phyloP scores from a whole-genome alignment of 331 rosid genomes.

The Spiraea crenata region DNA sequence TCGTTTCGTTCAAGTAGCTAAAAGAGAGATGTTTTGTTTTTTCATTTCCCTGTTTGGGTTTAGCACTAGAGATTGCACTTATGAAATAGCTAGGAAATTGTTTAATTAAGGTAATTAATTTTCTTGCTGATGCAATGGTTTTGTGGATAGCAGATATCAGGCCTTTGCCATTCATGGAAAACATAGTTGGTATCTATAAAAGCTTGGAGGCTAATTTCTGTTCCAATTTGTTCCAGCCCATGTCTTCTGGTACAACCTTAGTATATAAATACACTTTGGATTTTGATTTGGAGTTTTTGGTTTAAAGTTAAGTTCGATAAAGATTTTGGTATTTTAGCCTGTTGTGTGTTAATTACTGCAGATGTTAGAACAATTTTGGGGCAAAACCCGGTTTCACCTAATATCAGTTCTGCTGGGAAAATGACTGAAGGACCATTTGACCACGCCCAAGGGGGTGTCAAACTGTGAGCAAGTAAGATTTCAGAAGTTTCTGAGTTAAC shows the following conservation, averaged over 20 bases:
- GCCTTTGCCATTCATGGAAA: constrained; percentile 62
- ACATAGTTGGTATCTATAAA: constrained; percentile 60
- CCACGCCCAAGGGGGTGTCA: constrained; percentile 19
- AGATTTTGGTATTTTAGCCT: not conserved
- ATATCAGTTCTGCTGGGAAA: constrained; percentile 20
- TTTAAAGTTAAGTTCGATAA: not conserved
- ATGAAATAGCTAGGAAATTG: not conserved
- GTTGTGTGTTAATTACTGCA: constrained; percentile 19
- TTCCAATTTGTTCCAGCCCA: constrained; percentile 40
- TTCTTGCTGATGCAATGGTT: not conserved
- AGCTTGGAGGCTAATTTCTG: constrained; percentile 58
- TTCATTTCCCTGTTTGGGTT: not conserved
- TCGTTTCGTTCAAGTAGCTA: not conserved
- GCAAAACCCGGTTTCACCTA: constrained; percentile 26
- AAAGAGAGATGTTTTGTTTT: not conserved
- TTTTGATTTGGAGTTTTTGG: not conserved
- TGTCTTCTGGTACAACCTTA: constrained; percentile 45
- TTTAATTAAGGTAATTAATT: not conserved
- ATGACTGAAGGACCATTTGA: constrained; percentile 15
- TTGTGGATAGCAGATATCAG: constrained; percentile 52
- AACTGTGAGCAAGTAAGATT: constrained; percentile 48
- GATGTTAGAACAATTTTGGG: constrained; percentile 39
- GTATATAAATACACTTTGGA: not conserved
- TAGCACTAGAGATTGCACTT: too few relatives aligned
- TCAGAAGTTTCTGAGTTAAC: not conserved